Base-by-base conservation (phyloP, 305 asterid genomes). In the Solanum hybrid region DNA sequence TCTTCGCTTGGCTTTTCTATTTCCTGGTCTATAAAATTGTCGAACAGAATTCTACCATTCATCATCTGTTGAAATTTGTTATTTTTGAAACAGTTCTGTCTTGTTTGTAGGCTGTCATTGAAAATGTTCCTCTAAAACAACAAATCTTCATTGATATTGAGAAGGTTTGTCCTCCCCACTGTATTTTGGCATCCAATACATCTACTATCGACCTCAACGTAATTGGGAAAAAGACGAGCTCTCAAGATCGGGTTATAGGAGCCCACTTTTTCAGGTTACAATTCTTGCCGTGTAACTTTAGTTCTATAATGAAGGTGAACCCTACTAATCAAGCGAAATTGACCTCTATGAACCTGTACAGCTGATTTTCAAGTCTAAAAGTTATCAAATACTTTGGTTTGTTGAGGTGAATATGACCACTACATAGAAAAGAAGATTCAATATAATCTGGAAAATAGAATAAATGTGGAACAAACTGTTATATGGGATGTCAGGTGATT, bases 181-280 rank as follows among this genome's bases (percentile, higher is more conserved):
- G 99, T 92, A 93, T 96, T 91, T 93, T 97, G 94, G 98, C 99
- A 89, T 91, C 97, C 91, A 97, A 96, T 91, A 96, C 99, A 89
- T 96, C 99, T 82, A 97, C 99, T 64, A 97, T 97, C 87, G 98
- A 97, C 92, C 98, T 97, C 89, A 94, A 94, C 89, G 22, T 93
- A 64, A 78, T 97, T 90, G 99, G 98, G 86, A 94, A 94, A 92
- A 93, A 91, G 89, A 95, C 93, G 77, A 94, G 92, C 90, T 96
- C 99, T 91, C 98, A 95, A 89, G 97, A 95, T 86, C 97, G 98
- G 91, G 90, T 97, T 75, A 92, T 97, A 91, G 99, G 99, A 84
- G 99, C 99, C 64, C 99, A 97, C 93, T 97, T 97, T 95, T 97
- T 97, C 97, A 96, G 99, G 99, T 97, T 90, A 79, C 66, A 5